These are phyloP conservation scores for Kwoniella newhampshirensis DNA, from an alignment of 768 basidiomycete species.

Conservation along the genomic window DNA sequence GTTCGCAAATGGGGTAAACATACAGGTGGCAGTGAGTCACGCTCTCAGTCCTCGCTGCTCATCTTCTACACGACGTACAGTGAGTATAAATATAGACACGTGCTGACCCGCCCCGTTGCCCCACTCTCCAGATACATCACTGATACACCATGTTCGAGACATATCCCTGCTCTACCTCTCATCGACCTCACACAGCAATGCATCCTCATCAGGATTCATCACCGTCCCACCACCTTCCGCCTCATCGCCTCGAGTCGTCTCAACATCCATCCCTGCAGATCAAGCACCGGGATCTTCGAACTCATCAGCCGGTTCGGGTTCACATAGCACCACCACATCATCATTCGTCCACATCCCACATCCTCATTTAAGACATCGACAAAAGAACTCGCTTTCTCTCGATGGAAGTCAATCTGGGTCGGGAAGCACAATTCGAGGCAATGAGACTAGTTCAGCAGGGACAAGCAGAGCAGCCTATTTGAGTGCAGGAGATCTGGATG, in stretches of 20 bases:
- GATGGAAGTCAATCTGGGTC: constrained; percentile 7
- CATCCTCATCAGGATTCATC: constrained; percentile 31
- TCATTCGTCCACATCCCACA: constrained; percentile 27
- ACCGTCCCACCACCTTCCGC: constrained; percentile 17
- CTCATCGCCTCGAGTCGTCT: neutral
- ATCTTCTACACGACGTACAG: neutral
- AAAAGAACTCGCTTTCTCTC: constrained; percentile 10
- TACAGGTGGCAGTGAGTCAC: constrained; percentile 49
- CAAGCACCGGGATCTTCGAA: constrained; percentile 15
- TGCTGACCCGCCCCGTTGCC: constrained; percentile 2
- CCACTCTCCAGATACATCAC: constrained; percentile 29
- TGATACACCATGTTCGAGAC: constrained; percentile 44
- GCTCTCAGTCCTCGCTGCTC: neutral
- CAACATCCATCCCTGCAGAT: constrained; percentile 2
- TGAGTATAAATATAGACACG: too few relatives aligned
- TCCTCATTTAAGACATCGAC: constrained; percentile 16
- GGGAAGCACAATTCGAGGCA: constrained; percentile 11
- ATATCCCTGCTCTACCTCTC: constrained; percentile 45
- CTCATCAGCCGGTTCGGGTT: constrained; percentile 24
- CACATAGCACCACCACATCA: constrained; percentile 7
- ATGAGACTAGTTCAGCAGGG: neutral
- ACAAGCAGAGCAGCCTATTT: constrained; percentile 29
- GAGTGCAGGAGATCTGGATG: constrained; percentile 59
- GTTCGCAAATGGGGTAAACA: constrained; percentile 53
- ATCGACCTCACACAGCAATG: constrained; percentile 21